phyloP scores from a whole-genome alignment of 495 filamentous ascomycete genomes.

The Aspergillus sclerotioniger region DNA sequence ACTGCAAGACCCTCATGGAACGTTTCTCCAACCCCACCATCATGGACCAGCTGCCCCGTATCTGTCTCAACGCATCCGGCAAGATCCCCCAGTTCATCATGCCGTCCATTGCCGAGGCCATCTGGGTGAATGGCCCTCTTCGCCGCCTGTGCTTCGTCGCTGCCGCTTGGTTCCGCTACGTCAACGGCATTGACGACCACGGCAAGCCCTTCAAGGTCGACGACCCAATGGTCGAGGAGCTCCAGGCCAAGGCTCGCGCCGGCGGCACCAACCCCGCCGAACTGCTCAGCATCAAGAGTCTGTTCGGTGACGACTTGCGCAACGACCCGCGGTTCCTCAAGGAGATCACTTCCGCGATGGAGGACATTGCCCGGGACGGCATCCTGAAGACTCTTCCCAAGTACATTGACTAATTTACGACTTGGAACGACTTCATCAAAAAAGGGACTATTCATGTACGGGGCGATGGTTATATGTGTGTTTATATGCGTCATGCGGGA shows the following conservation, averaged over 20 bases:
- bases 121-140: slow-evolving; percentile 45
- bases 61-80: slow-evolving; percentile 46
- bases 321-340: slow-evolving; percentile 38
- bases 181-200: slow-evolving; percentile 44
- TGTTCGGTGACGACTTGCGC: slow-evolving; percentile 49
- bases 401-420: slow-evolving; percentile 37
- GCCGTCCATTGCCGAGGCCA: slow-evolving; percentile 48
- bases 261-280: slow-evolving; percentile 35
- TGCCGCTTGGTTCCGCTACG: slow-evolving; percentile 46
- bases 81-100: slow-evolving; percentile 53
- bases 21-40: slow-evolving; percentile 51
- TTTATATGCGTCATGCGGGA: too few relatives aligned
- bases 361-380: slow-evolving; percentile 41
- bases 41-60: slow-evolving; percentile 45
- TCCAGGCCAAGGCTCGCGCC: slow-evolving; percentile 39
- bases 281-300: slow-evolving; percentile 40
- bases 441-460: too few relatives aligned
- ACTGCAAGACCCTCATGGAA: slow-evolving; percentile 44
- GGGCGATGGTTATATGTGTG: too few relatives aligned
- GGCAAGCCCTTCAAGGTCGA: slow-evolving; percentile 38
- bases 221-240: slow-evolving; percentile 45
- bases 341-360: slow-evolving; percentile 38
- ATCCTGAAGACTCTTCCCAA: slow-evolving; percentile 44
- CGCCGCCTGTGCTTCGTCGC: slow-evolving; percentile 44
- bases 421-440: too few relatives aligned